Conservation (phyloP, 805 yeast genomes). For the Metschnikowia hibisci region DNA sequence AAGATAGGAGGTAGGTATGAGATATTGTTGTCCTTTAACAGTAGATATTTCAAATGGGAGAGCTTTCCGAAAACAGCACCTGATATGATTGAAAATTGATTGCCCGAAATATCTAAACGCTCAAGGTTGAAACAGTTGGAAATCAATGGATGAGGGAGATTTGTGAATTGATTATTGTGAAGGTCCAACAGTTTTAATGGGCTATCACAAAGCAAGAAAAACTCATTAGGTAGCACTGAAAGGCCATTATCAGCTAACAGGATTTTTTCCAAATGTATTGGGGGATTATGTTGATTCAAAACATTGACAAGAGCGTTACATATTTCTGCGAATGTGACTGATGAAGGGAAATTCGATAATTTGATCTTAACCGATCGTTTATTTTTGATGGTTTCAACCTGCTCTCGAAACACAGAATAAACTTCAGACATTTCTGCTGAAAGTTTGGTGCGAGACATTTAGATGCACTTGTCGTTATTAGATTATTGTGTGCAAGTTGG, state of each 20-base stretch:
- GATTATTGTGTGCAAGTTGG: neutral
- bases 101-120: conserved; percentile 61
- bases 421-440: conserved; percentile 3
- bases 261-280: conserved; percentile 12
- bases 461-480: neutral
- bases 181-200: conserved; percentile 53
- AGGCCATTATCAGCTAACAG: conserved; percentile 9
- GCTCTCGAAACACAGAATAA: conserved; percentile 5
- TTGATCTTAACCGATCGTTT: conserved; percentile 15
- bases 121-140: conserved; percentile 44
- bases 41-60: conserved; percentile 50
- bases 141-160: conserved; percentile 47
- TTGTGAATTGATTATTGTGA: conserved; percentile 53
- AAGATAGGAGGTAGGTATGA: conserved; percentile 51
- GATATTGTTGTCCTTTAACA: conserved; percentile 56
- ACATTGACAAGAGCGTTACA: conserved; percentile 12
- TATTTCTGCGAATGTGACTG: conserved; percentile 8
- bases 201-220: conserved; percentile 10
- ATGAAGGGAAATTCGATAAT: conserved; percentile 11
- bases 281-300: conserved; percentile 8
- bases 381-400: conserved; percentile 10
- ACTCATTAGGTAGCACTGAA: conserved; percentile 11
- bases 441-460: conserved; percentile 4
- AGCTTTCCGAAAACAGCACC: conserved; percentile 36
- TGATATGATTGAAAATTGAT: conserved; percentile 49